Conservation (phyloP, 2,329 filamentous ascomycete species). For the Paraconiothyrium sp. region DNA sequence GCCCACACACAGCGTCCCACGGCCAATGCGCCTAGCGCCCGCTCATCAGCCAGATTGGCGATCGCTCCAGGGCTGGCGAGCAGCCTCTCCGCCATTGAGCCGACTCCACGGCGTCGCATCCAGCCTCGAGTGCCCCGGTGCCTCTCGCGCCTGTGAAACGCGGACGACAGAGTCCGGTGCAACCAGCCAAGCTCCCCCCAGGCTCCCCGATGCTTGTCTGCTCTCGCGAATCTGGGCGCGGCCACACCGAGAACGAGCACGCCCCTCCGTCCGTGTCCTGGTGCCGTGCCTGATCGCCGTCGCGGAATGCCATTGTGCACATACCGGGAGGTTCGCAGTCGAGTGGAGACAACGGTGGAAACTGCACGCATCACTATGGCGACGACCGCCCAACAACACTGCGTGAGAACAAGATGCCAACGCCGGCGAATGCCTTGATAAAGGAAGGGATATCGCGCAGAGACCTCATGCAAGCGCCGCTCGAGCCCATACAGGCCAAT, state of each 20-base stretch:
- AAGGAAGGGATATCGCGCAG: conserved; percentile 22
- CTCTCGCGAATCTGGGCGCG: neutral
- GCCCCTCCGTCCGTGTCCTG: neutral
- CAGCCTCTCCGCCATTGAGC: neutral
- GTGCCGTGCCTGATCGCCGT: neutral
- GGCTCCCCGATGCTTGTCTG: conserved; percentile 28
- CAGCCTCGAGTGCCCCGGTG: neutral
- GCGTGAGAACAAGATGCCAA: neutral
- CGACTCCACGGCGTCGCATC: conserved; percentile 12
- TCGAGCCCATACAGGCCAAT: conserved; percentile 21
- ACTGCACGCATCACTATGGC: neutral
- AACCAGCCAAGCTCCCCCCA: conserved; percentile 29
- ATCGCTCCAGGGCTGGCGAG: conserved; percentile 19
- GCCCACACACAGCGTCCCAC: conserved; percentile 17
- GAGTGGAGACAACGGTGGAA: no score
- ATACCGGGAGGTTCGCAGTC: neutral
- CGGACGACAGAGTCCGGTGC: conserved; percentile 26
- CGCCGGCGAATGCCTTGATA: conserved; percentile 11
- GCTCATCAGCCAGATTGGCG: conserved; percentile 38
- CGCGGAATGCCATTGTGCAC: conserved; percentile 1
- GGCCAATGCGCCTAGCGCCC: conserved; percentile 27
- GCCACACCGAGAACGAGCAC: conserved; percentile 24
- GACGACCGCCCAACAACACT: neutral
- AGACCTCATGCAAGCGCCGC: conserved; percentile 27
- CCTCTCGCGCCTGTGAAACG: conserved; percentile 13